A percentile compares a stretch with the other conserved stretches of the same genome.
Conservation (phyloP, 1,139 yeast species). For the Geotrichum fermentans region DNA sequence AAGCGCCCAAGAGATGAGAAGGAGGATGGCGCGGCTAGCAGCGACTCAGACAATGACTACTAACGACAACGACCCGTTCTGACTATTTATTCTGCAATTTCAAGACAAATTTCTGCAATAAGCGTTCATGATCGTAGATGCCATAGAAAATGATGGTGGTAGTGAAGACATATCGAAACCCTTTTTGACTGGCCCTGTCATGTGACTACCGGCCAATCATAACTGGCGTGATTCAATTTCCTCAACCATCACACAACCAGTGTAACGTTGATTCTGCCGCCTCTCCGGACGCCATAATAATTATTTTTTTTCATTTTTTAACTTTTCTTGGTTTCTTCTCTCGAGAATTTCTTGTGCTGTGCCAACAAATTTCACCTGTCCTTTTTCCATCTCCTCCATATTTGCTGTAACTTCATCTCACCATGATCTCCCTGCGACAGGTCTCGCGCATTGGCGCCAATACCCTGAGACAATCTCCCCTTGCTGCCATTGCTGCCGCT, state of each 20-base stretch:
- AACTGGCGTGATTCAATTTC: conserved; percentile 19
- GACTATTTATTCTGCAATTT: conserved; percentile 2
- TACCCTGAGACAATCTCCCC: neutral
- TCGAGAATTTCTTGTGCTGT: neutral
- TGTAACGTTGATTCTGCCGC: neutral
- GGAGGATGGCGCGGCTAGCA: conserved; percentile 8
- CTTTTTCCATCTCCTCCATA: conserved; percentile 4
- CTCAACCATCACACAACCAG: neutral
- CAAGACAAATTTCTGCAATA: neutral
- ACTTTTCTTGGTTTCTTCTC: neutral
- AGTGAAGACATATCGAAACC: neutral
- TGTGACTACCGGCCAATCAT: conserved; percentile 19
- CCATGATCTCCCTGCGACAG: conserved; percentile 5
- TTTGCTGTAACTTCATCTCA: neutral
- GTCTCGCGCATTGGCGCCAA: conserved; percentile 3
- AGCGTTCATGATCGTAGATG: no score
- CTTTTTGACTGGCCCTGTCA: neutral
- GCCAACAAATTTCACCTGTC: conserved; percentile 1
- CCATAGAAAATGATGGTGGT: neutral
- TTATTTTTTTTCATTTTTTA: neutral
- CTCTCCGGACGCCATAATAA: neutral
- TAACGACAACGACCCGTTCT: neutral
- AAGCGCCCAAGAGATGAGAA: conserved; percentile 24
- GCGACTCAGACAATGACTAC: conserved; percentile 8
- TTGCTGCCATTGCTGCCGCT: conserved; percentile 3